Percentiles rank a stretch among this genome's conserved stretches.
phyloP scores from a whole-genome alignment of 352 stramenopile genomes.

The Globisporangium alternatum region DNA sequence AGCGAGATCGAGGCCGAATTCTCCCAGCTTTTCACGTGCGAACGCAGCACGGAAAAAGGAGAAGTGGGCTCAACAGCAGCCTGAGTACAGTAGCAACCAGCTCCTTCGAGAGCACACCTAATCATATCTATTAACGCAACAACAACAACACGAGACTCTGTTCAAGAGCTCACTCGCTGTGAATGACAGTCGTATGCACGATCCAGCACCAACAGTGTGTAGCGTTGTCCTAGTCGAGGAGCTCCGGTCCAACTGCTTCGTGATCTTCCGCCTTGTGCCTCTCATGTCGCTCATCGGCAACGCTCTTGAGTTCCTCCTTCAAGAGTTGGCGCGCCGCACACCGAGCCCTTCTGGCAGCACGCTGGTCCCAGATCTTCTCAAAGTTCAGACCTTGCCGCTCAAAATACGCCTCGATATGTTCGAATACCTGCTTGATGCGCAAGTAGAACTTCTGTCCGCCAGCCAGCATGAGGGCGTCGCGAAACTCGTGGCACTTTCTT shows the following conservation, averaged over 20 bases:
- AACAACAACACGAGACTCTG: not conserved
- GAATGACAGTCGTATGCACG: not conserved
- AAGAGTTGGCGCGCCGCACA: not conserved
- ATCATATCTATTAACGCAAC: constrained; percentile 10
- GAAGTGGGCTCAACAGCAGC: not conserved
- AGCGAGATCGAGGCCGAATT: constrained; percentile 17
- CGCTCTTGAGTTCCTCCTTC: not conserved
- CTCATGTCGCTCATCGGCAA: not conserved
- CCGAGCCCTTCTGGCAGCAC: not conserved
- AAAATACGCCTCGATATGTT: not conserved
- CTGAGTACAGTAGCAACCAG: not conserved
- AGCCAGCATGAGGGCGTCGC: not conserved
- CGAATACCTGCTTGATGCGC: not conserved
- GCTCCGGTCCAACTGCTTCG: not conserved
- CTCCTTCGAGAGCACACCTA: not conserved
- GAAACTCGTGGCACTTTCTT: not conserved
- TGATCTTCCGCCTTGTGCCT: not conserved
- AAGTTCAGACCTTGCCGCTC: not conserved
- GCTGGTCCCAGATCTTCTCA: not conserved
- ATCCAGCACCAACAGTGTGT: not conserved
- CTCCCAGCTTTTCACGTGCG: constrained; percentile 12
- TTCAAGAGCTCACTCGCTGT: not conserved
- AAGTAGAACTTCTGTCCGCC: not conserved
- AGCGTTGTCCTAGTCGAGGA: not conserved
- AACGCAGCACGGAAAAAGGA: not conserved